phyloP scores from a whole-genome alignment of 306 rosid genomes.

The Nissolia schottii region DNA sequence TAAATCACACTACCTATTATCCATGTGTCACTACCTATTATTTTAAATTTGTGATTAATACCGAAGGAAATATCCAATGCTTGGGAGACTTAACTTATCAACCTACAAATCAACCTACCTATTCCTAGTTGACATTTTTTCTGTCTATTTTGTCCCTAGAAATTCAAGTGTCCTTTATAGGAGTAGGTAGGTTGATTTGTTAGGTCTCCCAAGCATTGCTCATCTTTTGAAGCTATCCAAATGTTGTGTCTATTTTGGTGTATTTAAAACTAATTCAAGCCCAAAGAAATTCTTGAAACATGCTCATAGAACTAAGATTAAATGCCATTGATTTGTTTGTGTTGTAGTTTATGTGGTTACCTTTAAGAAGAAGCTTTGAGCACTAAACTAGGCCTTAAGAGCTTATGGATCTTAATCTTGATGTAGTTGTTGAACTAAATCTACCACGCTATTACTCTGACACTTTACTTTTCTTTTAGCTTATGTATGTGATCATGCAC shows the following conservation, averaged over 20 bases:
- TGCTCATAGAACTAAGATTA: background rate
- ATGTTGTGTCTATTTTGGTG: background rate
- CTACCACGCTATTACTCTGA: background rate
- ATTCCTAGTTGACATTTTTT: too few species aligned
- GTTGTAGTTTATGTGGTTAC: background rate
- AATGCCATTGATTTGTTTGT: background rate
- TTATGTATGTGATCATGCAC: background rate
- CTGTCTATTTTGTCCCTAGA: too few species aligned
- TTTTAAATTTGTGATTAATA: too few species aligned
- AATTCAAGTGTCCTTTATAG: too few species aligned
- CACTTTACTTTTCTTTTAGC: background rate
- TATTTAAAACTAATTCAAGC: background rate
- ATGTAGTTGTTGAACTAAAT: background rate
- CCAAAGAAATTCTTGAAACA: background rate
- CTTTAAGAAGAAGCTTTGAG: constrained; percentile 1
- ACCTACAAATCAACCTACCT: too few species aligned
- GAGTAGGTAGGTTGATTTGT: too few species aligned
- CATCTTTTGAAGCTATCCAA: background rate
- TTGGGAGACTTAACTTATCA: too few species aligned
- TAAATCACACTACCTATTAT: too few species aligned
- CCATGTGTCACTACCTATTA: too few species aligned
- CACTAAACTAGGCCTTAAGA: background rate
- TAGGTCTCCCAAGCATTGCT: too few species aligned
- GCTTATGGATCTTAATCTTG: background rate
- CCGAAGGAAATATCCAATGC: too few species aligned